Evolutionary conservation across 2,329 filamentous ascomycete species (phyloP), one percentile per base, ranked within the genome.

Genomic region (Aspergillus pseudoglaucus): DNA sequence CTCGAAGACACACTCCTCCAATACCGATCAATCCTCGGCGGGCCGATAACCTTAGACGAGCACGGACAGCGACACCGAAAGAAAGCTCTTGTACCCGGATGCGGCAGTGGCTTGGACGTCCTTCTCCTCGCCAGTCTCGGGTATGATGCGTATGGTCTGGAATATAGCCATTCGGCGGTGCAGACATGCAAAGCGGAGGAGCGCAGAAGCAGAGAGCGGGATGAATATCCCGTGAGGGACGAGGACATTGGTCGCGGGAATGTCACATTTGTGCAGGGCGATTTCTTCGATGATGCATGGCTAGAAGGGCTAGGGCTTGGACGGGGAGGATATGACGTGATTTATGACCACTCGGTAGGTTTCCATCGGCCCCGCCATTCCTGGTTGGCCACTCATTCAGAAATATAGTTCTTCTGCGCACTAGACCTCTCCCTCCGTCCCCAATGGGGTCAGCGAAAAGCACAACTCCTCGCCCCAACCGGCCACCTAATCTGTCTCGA

Each of bases 51-150:
- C 4, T 45, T 49, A 10, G 50, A 58, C 45, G 53, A 46, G 12
- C 50, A 60, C 39, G 54, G 53, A 8, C 39, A 57, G 20, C 56
- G 49, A 27, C 57, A 56, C 35, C 60, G 69, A 47, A 79, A 78
- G 57, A 74, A 72, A 48, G 88, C 84, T 1, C 73, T 94, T 7
- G 85, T 95, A 0, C 87, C 89, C 0, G 89, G 88, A 4, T 95
- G 89, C 66, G 90, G 89, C 0, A 79, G 80, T 42, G 90, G 89
- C 4, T 85, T 93, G 61, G 90, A 95, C 69, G 86, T 89, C 1
- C 74, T 88, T 8, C 74, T 95, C 33, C 76, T 95, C 40, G 80
- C 83, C 44, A 80, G 81, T 8, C 81, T 84, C 60, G 89, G 89
- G 1, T 93, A 87, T 63, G 85, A 94, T 67, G 82, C 83, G 1